Evolutionary conservation across 768 basidiomycete genomes (phyloP).

Genomic region (Cystobasidium onofrii): DNA sequence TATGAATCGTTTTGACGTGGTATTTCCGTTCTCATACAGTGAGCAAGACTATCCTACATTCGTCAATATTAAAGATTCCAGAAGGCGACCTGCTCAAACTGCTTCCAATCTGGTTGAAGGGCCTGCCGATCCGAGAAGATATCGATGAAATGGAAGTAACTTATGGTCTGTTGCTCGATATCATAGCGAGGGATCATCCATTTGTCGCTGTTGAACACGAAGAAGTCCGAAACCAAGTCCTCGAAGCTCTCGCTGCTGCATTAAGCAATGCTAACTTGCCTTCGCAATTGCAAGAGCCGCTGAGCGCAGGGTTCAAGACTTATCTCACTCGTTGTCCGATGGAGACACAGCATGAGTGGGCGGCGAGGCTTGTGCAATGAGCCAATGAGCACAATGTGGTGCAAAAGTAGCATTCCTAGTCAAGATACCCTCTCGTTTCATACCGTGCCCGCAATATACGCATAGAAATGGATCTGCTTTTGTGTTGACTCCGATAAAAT

Average conservation of each 20-base stretch:
- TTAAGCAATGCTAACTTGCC: not conserved
- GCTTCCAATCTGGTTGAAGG: not conserved
- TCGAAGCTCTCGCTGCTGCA: not conserved
- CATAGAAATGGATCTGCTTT: too few species aligned
- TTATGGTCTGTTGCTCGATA: slow-evolving; percentile 23
- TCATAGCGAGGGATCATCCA: slow-evolving; percentile 18
- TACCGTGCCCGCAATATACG: not conserved
- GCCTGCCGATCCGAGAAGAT: slow-evolving; percentile 15
- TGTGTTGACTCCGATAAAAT: too few species aligned
- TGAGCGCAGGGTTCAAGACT: not conserved
- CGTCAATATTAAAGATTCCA: not conserved
- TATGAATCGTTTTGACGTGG: too few species aligned
- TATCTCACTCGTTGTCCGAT: not conserved
- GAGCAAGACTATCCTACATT: not conserved
- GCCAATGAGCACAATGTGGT: too few species aligned
- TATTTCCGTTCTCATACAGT: too few species aligned
- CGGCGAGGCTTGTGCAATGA: not conserved
- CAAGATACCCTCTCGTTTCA: not conserved
- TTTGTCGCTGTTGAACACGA: not conserved
- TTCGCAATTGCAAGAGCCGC: not conserved
- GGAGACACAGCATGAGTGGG: not conserved
- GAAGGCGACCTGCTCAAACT: not conserved
- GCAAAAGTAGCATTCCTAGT: too few species aligned
- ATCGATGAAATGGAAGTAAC: slow-evolving; percentile 27
- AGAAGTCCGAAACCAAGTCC: not conserved